Conservation (phyloP, 2,329 filamentous ascomycete genomes). For the Bipolaris cookei region DNA sequence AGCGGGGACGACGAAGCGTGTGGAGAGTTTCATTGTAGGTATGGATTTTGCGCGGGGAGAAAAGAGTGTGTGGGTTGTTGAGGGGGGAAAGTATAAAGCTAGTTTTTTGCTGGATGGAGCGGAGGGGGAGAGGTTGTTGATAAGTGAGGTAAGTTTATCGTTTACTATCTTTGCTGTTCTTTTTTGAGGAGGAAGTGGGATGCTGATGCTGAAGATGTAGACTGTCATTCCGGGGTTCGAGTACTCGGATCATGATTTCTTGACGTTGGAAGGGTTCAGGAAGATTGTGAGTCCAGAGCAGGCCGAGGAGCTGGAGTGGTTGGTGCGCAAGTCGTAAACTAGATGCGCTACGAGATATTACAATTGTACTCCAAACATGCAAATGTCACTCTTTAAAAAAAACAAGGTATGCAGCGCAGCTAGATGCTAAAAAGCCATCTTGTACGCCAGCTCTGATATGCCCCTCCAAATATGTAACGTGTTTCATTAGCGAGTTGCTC, state of each 20-base stretch:
- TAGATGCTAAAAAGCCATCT: neutral
- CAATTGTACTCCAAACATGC: neutral
- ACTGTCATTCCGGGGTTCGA: conserved; percentile 73
- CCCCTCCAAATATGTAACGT: too few species aligned
- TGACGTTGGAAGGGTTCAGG: conserved; percentile 56
- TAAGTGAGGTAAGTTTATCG: conserved; percentile 60
- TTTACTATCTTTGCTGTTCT: neutral
- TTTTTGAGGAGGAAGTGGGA: neutral
- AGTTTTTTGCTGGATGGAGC: conserved; percentile 62
- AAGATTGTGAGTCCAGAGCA: conserved; percentile 59
- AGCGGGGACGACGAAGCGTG: conserved; percentile 54
- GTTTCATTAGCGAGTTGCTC: too few species aligned
- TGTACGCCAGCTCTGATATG: too few species aligned
- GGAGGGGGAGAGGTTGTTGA: conserved; percentile 61
- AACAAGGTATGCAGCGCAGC: neutral
- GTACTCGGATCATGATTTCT: conserved; percentile 70
- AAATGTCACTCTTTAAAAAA: too few species aligned
- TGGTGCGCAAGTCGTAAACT: conserved; percentile 38
- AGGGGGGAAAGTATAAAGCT: conserved; percentile 71
- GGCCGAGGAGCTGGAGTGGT: conserved; percentile 56
- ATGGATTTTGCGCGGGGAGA: conserved; percentile 64
- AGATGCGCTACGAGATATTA: neutral
- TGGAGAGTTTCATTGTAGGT: conserved; percentile 72
- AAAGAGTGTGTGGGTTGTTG: conserved; percentile 71
- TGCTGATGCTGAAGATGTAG: conserved; percentile 25